Conservation (phyloP, 345 rosid genomes). For the Limnanthes douglasii region DNA sequence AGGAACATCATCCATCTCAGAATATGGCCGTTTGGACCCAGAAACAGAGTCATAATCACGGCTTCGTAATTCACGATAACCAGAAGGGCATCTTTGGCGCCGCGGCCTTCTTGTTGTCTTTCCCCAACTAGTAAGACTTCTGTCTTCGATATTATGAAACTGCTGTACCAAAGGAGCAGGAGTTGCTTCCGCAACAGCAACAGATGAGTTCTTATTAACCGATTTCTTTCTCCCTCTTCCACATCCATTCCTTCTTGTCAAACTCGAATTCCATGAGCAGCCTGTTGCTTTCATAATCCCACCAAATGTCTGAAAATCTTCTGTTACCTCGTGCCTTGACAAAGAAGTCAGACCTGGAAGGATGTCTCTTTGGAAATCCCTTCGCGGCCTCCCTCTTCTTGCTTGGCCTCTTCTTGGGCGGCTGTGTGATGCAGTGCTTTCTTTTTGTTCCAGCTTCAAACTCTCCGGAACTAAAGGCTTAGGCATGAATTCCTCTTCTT, state of each 20-base stretch:
- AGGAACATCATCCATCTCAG: too few relatives aligned
- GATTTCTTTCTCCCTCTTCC: slow-evolving; percentile 40
- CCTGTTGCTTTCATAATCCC: slow-evolving; percentile 62
- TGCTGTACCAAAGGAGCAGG: too few relatives aligned
- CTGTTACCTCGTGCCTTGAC: slow-evolving; percentile 77
- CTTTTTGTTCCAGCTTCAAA: slow-evolving; percentile 32
- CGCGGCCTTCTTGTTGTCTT: slow-evolving; percentile 72
- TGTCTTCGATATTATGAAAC: slow-evolving; percentile 38
- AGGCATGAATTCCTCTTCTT: slow-evolving; percentile 72
- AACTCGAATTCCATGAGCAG: slow-evolving; percentile 35
- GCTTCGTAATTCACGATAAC: too few relatives aligned
- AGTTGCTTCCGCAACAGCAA: too few relatives aligned
- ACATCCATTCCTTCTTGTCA: slow-evolving; percentile 39
- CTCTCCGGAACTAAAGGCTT: slow-evolving; percentile 49
- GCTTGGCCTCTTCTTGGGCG: slow-evolving; percentile 60
- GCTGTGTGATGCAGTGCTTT: slow-evolving; percentile 13
- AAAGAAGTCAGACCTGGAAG: slow-evolving; percentile 79
- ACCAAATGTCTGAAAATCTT: slow-evolving; percentile 72
- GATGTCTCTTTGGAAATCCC: slow-evolving; percentile 94
- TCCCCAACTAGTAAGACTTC: slow-evolving; percentile 61
- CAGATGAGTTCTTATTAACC: too few relatives aligned
- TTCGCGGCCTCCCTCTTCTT: slow-evolving; percentile 86
- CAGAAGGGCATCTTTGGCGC: slow-evolving; percentile 33
- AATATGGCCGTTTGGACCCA: too few relatives aligned
- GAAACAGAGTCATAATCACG: too few relatives aligned